Evolutionary conservation across 139 green algal genomes (phyloP), one percentile per base, ranked within the genome.

Genomic region (Mesotaenium endlicherianum): DNA sequence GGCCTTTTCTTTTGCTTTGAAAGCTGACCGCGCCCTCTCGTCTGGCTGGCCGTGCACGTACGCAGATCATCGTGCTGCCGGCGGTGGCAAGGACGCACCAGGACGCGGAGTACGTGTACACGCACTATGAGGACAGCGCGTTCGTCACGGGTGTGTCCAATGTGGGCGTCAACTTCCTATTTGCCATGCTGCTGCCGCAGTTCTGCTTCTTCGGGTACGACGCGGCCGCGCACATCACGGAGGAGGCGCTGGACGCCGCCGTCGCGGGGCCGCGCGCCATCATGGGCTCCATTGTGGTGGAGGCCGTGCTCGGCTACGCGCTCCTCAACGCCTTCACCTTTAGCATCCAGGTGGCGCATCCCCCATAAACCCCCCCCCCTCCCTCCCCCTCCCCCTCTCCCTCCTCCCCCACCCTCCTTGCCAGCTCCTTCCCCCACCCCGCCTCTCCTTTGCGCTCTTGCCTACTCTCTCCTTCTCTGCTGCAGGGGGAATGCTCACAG

Each of bases 301-400:
- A 77, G 8, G 17, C 79, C 16, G 1, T 77, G n/a, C 39, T 82
- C 14, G 75, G 75, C 1, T 82, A 49, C 40, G 55, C 55, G 8
- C 20, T 82, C 16, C 55, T 82, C 39, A n/a, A 49, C n/a, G 39
- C 39, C 55, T 50, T 82, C 50, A 82, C 75, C 30, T 78, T 77
- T 40, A 57, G 75, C 75, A 82, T 82, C 53, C 75, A 82, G 50
- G 75, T 80, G 17, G 38, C 30, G 72, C 67, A 75, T 45, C 38
- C 30, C 36, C 4, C 38, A 20, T 20, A 75, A n/a, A 38, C 30
- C 17, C 2, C 38, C 31, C 67, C 16, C 38, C 39, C 67, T n/a
- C 36, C 30, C 39, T 43, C 67, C 57, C 57, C 57, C 57, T 68
- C 34, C 26, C 57, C 34, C 57, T 16, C 16, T 31, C 57, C 34